Base-by-base conservation (phyloP, 2,329 filamentous ascomycete species). In the Apiospora pterosperma region DNA sequence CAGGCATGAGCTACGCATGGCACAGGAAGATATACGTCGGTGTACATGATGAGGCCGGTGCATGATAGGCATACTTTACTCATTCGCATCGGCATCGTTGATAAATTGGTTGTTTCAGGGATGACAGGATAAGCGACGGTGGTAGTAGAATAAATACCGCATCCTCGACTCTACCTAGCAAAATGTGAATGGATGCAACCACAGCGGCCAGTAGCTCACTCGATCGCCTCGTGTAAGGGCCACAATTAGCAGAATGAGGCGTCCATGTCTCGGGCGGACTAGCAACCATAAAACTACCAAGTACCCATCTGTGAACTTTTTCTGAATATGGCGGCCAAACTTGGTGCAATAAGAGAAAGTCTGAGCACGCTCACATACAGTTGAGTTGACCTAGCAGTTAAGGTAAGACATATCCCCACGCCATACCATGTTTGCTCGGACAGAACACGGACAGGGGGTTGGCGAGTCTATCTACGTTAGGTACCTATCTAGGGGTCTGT, bases 241-340 rank as follows among this genome's bases (percentile, higher is more conserved):
- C 31, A 59, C 3, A 31, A 16, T 38, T 11, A 31, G 23, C n/a
- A 25, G 41, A 42, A 58, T 42, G 48, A 62, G 59, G 63, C 63
- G 63, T 36, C 36, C 63, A 42, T 42, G 63, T 61, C 62, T 64
- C 59, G 59, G 63, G 41, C 59, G 38, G 59, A 39, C 48, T 34
- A 28, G 21, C 28, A 55, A 34, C 7, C 48, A 34, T 55, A 28
- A 31, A 55, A 34, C 16, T 25, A 34, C 48, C 42, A 25, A 41
- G 59, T 64, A 34, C 31, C 62, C 59, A 52, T 52, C n/a, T 36
- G 62, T 59, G 62, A 59, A 59, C 14, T 14, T 28, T 19, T 38
- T 59, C 44, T 48, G 21, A 25, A 21, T 23, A 38, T 31, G 14
- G 23, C 28, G 19, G 28, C 31, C 25, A n/a, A 31, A 28, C 7